Conservation (phyloP, 192 early-diverging fungal genomes). For the Pilobolus umbonatus region DNA sequence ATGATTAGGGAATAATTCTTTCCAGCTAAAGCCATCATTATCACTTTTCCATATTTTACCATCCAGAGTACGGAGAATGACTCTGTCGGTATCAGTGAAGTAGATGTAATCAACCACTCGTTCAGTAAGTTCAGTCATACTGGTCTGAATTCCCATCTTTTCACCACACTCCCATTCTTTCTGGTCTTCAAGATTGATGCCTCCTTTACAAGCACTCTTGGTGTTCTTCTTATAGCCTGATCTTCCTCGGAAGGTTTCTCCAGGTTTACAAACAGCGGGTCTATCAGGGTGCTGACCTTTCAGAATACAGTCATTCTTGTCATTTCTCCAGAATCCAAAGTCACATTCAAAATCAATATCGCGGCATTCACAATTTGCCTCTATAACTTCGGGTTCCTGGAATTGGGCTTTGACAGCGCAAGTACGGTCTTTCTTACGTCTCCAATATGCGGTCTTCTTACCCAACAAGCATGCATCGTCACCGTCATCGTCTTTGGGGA, state of each 20-base stretch:
- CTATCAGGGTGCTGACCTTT: slow-evolving; percentile 72
- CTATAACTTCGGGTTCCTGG: slow-evolving; percentile 41
- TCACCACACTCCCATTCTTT: slow-evolving; percentile 70
- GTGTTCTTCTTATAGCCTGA: slow-evolving; percentile 81
- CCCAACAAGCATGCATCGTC: slow-evolving; percentile 62
- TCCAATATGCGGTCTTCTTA: slow-evolving; percentile 58
- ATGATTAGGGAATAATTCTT: slow-evolving; percentile 24
- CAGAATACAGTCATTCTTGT: slow-evolving; percentile 58
- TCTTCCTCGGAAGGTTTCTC: slow-evolving; percentile 60
- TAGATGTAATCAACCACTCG: slow-evolving; percentile 37
- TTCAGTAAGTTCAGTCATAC: slow-evolving; percentile 23
- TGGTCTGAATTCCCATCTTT: slow-evolving; percentile 14
- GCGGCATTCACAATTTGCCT: slow-evolving; percentile 67
- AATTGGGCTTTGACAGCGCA: slow-evolving; percentile 72
- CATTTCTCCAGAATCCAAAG: slow-evolving; percentile 73
- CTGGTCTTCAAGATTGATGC: slow-evolving; percentile 52
- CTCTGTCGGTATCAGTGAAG: slow-evolving; percentile 33
- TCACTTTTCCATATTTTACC: slow-evolving; percentile 50
- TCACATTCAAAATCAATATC: slow-evolving; percentile 87
- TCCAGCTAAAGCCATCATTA: slow-evolving; percentile 64
- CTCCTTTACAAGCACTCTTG: slow-evolving; percentile 72
- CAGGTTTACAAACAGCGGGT: slow-evolving; percentile 63
- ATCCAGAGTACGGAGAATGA: slow-evolving; percentile 48
- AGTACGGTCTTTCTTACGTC: slow-evolving; percentile 62
- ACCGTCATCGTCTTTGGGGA: slow-evolving; percentile 59